Evolutionary conservation across 768 basidiomycete species (phyloP).

Genomic region (Piloderma croceum): DNA sequence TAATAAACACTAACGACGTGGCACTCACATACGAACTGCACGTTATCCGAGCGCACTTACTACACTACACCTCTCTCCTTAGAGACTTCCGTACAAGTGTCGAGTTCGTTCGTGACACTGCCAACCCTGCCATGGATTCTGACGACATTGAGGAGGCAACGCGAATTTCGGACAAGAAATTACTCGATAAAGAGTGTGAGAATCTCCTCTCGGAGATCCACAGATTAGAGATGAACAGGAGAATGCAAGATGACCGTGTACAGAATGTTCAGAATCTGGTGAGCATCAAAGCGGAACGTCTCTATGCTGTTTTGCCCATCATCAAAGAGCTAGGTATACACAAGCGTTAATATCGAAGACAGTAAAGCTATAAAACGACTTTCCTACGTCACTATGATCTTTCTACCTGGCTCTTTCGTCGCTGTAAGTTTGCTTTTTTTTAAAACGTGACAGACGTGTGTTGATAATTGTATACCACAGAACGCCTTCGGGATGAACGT

Average conservation of each 20-base stretch:
- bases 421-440: too few species aligned
- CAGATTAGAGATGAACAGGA: slow-evolving; percentile 24
- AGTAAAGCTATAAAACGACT: slow-evolving; percentile 16
- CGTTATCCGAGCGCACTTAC: slow-evolving; percentile 50
- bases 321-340: too few species aligned
- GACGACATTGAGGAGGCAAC: slow-evolving; percentile 21
- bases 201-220: slow-evolving; percentile 46
- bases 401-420: too few species aligned
- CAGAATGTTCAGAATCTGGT: slow-evolving; percentile 31
- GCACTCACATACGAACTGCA: slow-evolving; percentile 49
- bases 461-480: too few species aligned
- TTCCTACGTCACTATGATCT: too few species aligned
- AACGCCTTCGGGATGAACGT: too few species aligned
- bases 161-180: slow-evolving; percentile 21
- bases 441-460: too few species aligned
- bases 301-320: too few species aligned
- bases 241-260: slow-evolving; percentile 24
- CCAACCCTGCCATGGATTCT: slow-evolving; percentile 42
- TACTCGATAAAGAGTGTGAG: slow-evolving; percentile 43
- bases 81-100: slow-evolving; percentile 50
- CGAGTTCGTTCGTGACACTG: slow-evolving; percentile 41
- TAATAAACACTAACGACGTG: slow-evolving; percentile 36
- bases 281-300: too few species aligned
- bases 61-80: slow-evolving; percentile 50
- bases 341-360: slow-evolving; percentile 51